phyloP scores from a whole-genome alignment of 108 stramenopile genomes.

The Seminavis robusta region DNA sequence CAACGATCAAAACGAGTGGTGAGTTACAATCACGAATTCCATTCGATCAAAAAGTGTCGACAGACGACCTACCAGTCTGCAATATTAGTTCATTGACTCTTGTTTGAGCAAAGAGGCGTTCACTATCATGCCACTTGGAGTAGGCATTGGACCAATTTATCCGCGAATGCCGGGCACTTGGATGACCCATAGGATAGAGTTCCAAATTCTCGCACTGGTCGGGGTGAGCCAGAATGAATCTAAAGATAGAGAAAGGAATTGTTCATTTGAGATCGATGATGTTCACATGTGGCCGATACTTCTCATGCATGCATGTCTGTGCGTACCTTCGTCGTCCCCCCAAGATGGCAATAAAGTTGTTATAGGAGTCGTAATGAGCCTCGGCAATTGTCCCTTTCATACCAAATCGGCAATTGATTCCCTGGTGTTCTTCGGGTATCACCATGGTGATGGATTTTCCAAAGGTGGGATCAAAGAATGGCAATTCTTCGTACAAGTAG shows the following conservation, averaged over 20 bases:
- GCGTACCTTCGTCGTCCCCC: constrained; percentile 63
- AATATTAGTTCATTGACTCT: constrained; percentile 88
- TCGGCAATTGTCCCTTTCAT: constrained; percentile 92
- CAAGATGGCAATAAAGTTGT: constrained; percentile 87
- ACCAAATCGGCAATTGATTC: constrained; percentile 97
- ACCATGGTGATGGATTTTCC: constrained; percentile 76
- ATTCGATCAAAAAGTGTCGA: too few species aligned
- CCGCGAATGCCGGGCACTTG: constrained; percentile 75
- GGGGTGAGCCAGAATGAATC: constrained; percentile 93
- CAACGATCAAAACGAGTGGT: too few species aligned
- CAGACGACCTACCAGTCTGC: too few species aligned
- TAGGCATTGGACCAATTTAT: constrained; percentile 91
- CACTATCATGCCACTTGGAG: constrained; percentile 41
- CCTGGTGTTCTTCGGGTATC: constrained; percentile 72
- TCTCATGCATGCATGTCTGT: too few species aligned
- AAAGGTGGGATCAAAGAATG: constrained; percentile 63
- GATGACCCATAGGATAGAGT: constrained; percentile 78
- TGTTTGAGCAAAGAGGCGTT: constrained; percentile 67
- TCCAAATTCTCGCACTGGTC: constrained; percentile 84
- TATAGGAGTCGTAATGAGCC: constrained; percentile 88
- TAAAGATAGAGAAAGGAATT: too few species aligned
- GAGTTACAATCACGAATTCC: too few species aligned
- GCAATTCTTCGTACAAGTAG: constrained; percentile 80
- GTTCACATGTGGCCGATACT: too few species aligned
- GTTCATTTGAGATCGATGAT: too few species aligned